These are phyloP conservation scores for Talaromyces sp. DNA, from an alignment of 2,329 filamentous ascomycete genomes.

Conservation along the genomic window DNA sequence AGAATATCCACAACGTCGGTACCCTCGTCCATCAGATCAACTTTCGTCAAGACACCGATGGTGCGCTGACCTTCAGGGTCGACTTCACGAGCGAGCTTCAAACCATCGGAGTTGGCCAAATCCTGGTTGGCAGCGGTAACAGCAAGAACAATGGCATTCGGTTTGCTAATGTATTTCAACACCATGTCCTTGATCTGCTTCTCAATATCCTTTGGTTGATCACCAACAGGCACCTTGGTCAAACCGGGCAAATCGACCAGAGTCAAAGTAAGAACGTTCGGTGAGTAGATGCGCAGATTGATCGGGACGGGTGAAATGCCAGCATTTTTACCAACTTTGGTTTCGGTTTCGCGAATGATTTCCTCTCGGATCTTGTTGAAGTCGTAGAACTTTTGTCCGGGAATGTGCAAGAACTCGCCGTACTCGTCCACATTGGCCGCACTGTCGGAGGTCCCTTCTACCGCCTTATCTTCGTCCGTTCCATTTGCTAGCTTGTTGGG, in stretches of 20 bases:
- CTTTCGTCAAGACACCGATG: constrained; percentile 97
- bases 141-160: constrained; percentile 95
- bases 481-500: constrained; percentile 67
- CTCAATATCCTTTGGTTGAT: constrained; percentile 95
- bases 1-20: constrained; percentile 98
- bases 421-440: constrained; percentile 93
- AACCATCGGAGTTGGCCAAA: constrained; percentile 95
- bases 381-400: constrained; percentile 95
- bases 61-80: constrained; percentile 96
- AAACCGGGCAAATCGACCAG: constrained; percentile 94
- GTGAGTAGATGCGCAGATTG: constrained; percentile 97
- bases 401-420: constrained; percentile 98
- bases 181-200: constrained; percentile 97
- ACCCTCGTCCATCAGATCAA: constrained; percentile 97
- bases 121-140: constrained; percentile 97
- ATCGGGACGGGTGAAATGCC: constrained; percentile 96
- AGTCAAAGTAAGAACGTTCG: constrained; percentile 94
- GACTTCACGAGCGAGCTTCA: constrained; percentile 94
- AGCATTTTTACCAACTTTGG: constrained; percentile 92
- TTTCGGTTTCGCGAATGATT: constrained; percentile 93
- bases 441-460: constrained; percentile 66
- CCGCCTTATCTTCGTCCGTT: constrained; percentile 60
- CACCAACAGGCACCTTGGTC: constrained; percentile 93
- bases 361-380: constrained; percentile 98
- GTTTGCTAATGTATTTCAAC: constrained; percentile 96